phyloP scores from a whole-genome alignment of 805 yeast species.

The Metschnikowia continentalis region DNA sequence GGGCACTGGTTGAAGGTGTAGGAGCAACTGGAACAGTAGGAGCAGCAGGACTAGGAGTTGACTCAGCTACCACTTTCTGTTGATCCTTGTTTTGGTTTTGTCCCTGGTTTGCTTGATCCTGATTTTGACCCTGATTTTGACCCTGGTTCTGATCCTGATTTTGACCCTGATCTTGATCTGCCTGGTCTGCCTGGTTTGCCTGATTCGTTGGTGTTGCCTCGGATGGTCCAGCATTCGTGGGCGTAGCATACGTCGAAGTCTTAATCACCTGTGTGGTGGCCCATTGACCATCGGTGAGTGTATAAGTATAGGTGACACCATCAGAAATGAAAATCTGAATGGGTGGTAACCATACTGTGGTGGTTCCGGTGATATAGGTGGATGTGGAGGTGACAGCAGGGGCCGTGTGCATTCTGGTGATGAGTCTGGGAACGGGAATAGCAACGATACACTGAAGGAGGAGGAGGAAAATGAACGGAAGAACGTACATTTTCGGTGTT shows the following conservation, averaged over 20 bases:
- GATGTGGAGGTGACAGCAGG: conserved; percentile 45
- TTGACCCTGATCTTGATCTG: too few species aligned
- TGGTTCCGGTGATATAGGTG: conserved; percentile 43
- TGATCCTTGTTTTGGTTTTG: too few species aligned
- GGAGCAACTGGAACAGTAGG: too few species aligned
- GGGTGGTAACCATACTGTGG: conserved; percentile 48
- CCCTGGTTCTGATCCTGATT: too few species aligned
- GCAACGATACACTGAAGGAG: conserved; percentile 23
- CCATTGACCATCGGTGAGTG: conserved; percentile 32
- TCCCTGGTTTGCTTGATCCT: too few species aligned
- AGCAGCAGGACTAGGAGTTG: too few species aligned
- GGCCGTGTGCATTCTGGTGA: conserved; percentile 57
- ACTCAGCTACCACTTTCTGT: too few species aligned
- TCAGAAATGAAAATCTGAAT: conserved; percentile 50
- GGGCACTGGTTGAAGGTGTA: too few species aligned
- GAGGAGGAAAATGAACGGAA: conserved; percentile 13
- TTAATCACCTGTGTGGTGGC: conserved; percentile 34
- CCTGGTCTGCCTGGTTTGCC: too few species aligned
- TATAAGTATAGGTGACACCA: conserved; percentile 48
- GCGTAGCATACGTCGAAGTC: conserved; percentile 21
- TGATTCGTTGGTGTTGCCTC: neutral
- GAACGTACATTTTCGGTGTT: neutral
- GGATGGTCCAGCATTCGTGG: conserved; percentile 10
- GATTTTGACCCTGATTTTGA: too few species aligned
- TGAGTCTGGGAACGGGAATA: conserved; percentile 36